Evolutionary conservation across 441 rosid genomes (phyloP).

Genomic region (Metrosideros polymorpha): DNA sequence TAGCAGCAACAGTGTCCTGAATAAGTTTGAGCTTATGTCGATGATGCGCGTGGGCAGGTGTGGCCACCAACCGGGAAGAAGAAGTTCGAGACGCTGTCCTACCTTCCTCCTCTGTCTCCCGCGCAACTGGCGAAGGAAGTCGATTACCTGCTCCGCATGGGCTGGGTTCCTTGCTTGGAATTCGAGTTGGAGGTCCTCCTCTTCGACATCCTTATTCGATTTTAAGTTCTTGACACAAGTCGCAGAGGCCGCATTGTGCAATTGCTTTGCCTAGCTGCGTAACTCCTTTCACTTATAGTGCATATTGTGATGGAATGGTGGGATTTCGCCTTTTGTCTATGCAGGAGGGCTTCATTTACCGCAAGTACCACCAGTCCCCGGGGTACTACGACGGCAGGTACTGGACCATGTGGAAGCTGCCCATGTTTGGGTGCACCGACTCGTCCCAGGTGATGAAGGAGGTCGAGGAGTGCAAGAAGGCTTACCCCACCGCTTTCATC

Average conservation of each 20-base stretch:
- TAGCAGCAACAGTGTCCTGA: background rate
- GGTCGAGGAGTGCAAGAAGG: constrained; percentile 28
- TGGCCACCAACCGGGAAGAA: constrained; percentile 1
- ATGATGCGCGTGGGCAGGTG: background rate
- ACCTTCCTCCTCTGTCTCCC: constrained; percentile 4
- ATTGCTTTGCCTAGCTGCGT: background rate
- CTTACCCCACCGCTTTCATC: constrained; percentile 22
- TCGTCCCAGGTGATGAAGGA: constrained; percentile 31
- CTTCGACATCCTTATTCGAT: background rate
- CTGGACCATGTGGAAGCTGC: constrained; percentile 46
- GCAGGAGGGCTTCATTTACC: constrained; percentile 26
- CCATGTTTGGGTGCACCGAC: constrained; percentile 36
- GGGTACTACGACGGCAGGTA: constrained; percentile 39
- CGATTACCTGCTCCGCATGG: constrained; percentile 10
- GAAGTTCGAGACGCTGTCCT: constrained; percentile 20
- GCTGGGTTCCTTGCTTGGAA: constrained; percentile 24
- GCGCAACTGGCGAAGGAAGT: constrained; percentile 6
- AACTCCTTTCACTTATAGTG: background rate
- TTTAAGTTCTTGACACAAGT: background rate
- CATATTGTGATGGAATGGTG: background rate
- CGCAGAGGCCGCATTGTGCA: background rate
- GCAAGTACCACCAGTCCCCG: constrained; percentile 19
- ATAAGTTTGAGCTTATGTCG: background rate
- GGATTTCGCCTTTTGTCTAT: background rate
- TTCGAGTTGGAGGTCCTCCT: constrained; percentile 12